phyloP scores from a whole-genome alignment of 495 filamentous ascomycete species.

The Penicillium ucsense region DNA sequence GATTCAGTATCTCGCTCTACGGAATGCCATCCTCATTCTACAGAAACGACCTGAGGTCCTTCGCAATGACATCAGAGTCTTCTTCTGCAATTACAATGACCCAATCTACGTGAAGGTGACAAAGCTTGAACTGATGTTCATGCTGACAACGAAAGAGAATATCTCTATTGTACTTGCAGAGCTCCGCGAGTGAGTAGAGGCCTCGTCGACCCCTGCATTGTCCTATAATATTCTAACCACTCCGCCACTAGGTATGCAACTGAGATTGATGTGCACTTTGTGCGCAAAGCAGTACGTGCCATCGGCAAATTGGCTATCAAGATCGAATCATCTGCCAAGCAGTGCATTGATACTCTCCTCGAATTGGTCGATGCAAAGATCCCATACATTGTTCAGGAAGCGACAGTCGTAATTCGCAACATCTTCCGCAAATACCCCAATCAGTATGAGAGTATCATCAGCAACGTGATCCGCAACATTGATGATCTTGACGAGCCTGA shows the following conservation, averaged over 20 bases:
- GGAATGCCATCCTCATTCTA: constrained; percentile 89
- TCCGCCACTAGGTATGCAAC: constrained; percentile 61
- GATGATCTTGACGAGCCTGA: constrained; percentile 98
- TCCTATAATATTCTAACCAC: not conserved
- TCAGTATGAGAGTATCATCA: constrained; percentile 96
- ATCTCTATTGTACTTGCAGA: constrained; percentile 94
- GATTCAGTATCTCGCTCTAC: constrained; percentile 89
- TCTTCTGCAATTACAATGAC: constrained; percentile 99
- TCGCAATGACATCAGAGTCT: constrained; percentile 93
- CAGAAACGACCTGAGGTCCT: constrained; percentile 90
- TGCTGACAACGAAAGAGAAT: constrained; percentile 94
- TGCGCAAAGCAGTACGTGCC: constrained; percentile 92
- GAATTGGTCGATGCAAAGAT: constrained; percentile 97
- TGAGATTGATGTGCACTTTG: constrained; percentile 98
- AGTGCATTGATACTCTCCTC: constrained; percentile 86
- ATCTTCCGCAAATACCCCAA: constrained; percentile 99
- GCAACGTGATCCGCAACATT: constrained; percentile 87
- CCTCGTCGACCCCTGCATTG: not conserved
- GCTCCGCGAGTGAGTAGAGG: constrained; percentile 59
- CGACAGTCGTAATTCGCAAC: constrained; percentile 98
- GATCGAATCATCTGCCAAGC: constrained; percentile 84
- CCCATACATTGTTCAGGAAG: constrained; percentile 98
- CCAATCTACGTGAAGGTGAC: constrained; percentile 99
- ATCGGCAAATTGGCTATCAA: constrained; percentile 99
- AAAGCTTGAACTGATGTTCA: constrained; percentile 97